These are phyloP conservation scores for Olyra latifolia DNA, from an alignment of 176 grass and related monocot genomes.

Conservation along the genomic window DNA sequence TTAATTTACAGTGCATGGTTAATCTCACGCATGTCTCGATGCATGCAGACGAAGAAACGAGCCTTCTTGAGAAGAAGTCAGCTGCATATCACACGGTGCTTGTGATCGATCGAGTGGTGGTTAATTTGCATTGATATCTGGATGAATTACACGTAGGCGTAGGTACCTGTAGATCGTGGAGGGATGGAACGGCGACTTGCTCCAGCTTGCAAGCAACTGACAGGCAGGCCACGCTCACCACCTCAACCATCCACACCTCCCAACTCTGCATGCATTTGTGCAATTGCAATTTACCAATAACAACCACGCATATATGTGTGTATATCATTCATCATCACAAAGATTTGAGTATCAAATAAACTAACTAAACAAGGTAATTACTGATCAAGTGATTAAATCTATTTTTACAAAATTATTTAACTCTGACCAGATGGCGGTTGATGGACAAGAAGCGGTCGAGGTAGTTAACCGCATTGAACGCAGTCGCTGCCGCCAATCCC, in stretches of 20 bases:
- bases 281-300: neutral
- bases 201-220: conserved; percentile 85
- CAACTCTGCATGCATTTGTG: conserved; percentile 39
- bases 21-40: too few relatives aligned
- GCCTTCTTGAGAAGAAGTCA: neutral
- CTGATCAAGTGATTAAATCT: too few relatives aligned
- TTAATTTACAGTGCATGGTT: neutral
- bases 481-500: conserved; percentile 33
- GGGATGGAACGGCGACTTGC: conserved; percentile 55
- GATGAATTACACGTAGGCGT: too few relatives aligned
- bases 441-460: conserved; percentile 80
- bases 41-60: neutral
- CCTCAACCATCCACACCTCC: conserved; percentile 92
- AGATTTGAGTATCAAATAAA: neutral
- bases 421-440: conserved; percentile 45
- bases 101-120: neutral
- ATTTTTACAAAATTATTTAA: too few relatives aligned
- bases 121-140: too few relatives aligned
- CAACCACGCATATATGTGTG: too few relatives aligned
- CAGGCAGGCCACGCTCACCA: conserved; percentile 73
- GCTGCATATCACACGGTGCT: neutral
- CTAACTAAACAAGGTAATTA: too few relatives aligned
- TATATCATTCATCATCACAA: neutral
- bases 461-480: conserved; percentile 76
- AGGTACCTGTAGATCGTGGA: conserved; percentile 74